phyloP scores from a whole-genome alignment of 2,329 filamentous ascomycete species.

The Fusarium avenaceum region DNA sequence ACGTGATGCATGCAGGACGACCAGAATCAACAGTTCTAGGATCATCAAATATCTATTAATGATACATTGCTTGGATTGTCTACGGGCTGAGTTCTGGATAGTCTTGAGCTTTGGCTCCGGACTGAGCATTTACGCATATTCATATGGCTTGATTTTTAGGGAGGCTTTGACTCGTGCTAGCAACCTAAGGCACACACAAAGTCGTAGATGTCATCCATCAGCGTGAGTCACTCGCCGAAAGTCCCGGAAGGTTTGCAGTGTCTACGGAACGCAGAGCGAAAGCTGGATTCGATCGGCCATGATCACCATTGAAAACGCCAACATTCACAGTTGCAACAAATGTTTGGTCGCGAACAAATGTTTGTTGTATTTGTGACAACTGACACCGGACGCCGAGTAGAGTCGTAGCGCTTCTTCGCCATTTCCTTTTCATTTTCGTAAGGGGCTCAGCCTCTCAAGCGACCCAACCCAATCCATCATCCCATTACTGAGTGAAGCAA shows the following conservation, averaged over 20 bases:
- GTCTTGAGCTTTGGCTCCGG: background rate
- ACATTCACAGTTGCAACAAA: constrained; percentile 34
- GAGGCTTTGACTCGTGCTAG: background rate
- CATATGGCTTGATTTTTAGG: background rate
- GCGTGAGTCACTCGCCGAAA: constrained; percentile 44
- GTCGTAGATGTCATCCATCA: constrained; percentile 34
- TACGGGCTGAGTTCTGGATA: background rate
- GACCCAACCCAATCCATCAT: constrained; percentile 56
- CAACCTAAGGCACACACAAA: constrained; percentile 27
- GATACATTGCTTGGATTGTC: background rate
- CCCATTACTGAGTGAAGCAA: constrained; percentile 52
- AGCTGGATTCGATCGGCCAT: background rate
- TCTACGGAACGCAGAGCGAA: constrained; percentile 18
- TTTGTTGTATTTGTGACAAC: constrained; percentile 57
- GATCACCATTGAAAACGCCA: background rate
- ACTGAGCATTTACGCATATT: background rate
- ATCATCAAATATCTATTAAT: constrained; percentile 3
- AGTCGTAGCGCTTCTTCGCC: constrained; percentile 57
- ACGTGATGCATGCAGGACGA: constrained; percentile 18
- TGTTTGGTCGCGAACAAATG: constrained; percentile 50
- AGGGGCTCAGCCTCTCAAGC: constrained; percentile 55
- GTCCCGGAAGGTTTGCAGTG: constrained; percentile 6
- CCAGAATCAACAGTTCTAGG: background rate
- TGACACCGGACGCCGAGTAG: constrained; percentile 59
- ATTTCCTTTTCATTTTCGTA: constrained; percentile 48